Percentiles rank a stretch among this genome's conserved stretches.
phyloP scores from a whole-genome alignment of 164 flowering plant species.

The Platanus orientalis region DNA sequence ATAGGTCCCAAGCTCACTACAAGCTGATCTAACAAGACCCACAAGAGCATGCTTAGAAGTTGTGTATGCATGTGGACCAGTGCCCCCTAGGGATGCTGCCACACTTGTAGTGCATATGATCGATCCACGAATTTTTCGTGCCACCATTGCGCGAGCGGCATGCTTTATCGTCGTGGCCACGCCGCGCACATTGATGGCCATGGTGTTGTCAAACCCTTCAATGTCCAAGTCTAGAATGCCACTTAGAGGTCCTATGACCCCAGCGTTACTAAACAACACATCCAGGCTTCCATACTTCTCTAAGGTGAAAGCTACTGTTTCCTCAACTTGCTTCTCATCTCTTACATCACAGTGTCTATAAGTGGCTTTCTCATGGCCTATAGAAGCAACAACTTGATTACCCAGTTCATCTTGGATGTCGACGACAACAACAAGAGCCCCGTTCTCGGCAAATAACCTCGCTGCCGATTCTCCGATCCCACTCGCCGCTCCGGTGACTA shows the following conservation, averaged over 20 bases:
- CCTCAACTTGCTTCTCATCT: conserved; percentile 60
- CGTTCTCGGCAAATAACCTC: conserved; percentile 48
- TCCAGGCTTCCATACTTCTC: conserved; percentile 45
- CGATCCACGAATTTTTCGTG: conserved; percentile 40
- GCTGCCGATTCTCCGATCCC: conserved; percentile 73
- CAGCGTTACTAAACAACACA: conserved; percentile 71
- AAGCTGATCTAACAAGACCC: conserved; percentile 47
- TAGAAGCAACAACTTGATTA: conserved; percentile 34
- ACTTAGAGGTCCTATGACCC: conserved; percentile 36
- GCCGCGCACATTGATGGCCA: conserved; percentile 65
- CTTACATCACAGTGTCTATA: conserved; percentile 61
- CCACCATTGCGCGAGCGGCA: conserved; percentile 73
- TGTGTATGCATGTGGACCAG: conserved; percentile 48
- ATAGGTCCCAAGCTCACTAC: conserved; percentile 52
- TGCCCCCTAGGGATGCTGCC: conserved; percentile 47
- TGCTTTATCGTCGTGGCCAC: conserved; percentile 64
- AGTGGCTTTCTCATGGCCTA: conserved; percentile 32
- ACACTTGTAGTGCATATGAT: conserved; percentile 72
- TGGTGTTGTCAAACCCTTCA: conserved; percentile 33
- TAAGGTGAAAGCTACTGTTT: conserved; percentile 34
- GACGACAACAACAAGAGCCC: conserved; percentile 53
- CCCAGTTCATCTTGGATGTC: conserved; percentile 71
- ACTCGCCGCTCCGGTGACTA: conserved; percentile 74
- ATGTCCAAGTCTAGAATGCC: conserved; percentile 55
- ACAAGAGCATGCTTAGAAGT: conserved; percentile 52